Evolutionary conservation across 23 red algal species (phyloP).

Genomic region (Chondrus crispus): DNA sequence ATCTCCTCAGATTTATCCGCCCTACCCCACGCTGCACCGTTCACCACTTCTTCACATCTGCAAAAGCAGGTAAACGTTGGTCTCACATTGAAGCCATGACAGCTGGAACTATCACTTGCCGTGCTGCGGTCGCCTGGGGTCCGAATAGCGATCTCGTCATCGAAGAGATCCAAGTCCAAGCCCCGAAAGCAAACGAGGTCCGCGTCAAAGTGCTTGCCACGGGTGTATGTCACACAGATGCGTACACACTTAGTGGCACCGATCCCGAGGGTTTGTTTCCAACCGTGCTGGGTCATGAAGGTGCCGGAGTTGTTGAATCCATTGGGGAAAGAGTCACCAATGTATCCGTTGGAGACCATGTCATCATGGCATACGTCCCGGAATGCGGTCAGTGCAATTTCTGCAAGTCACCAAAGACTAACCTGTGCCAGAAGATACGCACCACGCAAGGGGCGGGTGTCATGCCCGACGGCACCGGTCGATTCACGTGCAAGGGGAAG

Average conservation of each 20-base stretch:
- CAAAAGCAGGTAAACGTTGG: too few relatives aligned
- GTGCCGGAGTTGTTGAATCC: conserved; percentile 87
- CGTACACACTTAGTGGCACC: conserved; percentile 77
- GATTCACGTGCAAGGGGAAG: conserved; percentile 74
- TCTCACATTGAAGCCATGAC: too few relatives aligned
- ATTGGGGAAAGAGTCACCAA: conserved; percentile 76
- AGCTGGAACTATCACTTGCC: conserved; percentile 67
- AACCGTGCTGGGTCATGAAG: conserved; percentile 84
- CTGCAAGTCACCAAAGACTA: conserved; percentile 79
- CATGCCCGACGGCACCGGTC: conserved; percentile 87
- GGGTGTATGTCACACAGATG: conserved; percentile 91
- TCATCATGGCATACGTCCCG: conserved; percentile 86
- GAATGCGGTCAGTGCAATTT: conserved; percentile 94
- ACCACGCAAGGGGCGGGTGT: conserved; percentile 84
- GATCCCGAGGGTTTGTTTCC: conserved; percentile 95
- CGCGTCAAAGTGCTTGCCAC: conserved; percentile 74
- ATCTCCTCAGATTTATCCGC: too few relatives aligned
- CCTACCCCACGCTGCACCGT: too few relatives aligned
- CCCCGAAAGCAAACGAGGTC: conserved; percentile 74
- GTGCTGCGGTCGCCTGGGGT: conserved; percentile 89
- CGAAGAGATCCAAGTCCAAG: conserved; percentile 76
- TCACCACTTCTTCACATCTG: too few relatives aligned
- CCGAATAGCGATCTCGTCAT: conserved; percentile 65
- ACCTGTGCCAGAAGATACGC: conserved; percentile 82
- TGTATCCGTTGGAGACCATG: conserved; percentile 70